A percentile compares a stretch with the other conserved stretches of the same genome.
These are phyloP conservation scores for Astragalus glycyphyllos DNA, from an alignment of 306 rosid species.

Conservation along the genomic window DNA sequence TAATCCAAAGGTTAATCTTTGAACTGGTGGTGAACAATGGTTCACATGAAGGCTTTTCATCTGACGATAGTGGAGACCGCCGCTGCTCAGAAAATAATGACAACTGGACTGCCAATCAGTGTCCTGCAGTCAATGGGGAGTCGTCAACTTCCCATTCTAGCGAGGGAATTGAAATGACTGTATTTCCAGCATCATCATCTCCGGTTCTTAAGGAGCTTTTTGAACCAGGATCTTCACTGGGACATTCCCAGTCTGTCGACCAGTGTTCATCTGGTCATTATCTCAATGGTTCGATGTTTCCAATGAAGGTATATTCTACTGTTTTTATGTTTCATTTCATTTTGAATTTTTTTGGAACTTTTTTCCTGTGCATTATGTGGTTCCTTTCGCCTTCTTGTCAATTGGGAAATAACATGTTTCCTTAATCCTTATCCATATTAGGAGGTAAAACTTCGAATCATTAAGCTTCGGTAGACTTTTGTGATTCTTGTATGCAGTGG, in stretches of 20 bases:
- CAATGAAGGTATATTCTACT: slow-evolving; percentile 50
- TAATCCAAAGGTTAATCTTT: slow-evolving; percentile 67
- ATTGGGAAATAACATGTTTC: background rate
- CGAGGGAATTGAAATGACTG: slow-evolving; percentile 61
- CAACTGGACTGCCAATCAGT: slow-evolving; percentile 45
- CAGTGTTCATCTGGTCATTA: slow-evolving; percentile 51
- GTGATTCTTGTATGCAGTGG: background rate
- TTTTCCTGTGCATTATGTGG: background rate
- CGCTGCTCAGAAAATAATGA: slow-evolving; percentile 41
- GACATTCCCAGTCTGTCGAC: slow-evolving; percentile 55
- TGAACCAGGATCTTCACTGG: slow-evolving; percentile 53
- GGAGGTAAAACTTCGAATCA: background rate
- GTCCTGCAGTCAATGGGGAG: slow-evolving; percentile 48
- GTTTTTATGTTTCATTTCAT: background rate
- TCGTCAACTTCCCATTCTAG: slow-evolving; percentile 52
- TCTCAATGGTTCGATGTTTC: slow-evolving; percentile 50
- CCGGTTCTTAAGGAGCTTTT: slow-evolving; percentile 63
- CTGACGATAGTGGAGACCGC: slow-evolving; percentile 50
- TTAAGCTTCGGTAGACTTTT: slow-evolving; percentile 3
- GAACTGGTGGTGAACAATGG: slow-evolving; percentile 53
- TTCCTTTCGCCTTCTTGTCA: background rate
- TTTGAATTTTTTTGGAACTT: background rate
- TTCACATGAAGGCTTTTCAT: slow-evolving; percentile 47
- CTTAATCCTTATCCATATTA: slow-evolving; percentile 1
- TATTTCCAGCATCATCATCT: slow-evolving; percentile 61